Base-by-base conservation (phyloP, 2,329 filamentous ascomycete species). In the Xylariales sp. region DNA sequence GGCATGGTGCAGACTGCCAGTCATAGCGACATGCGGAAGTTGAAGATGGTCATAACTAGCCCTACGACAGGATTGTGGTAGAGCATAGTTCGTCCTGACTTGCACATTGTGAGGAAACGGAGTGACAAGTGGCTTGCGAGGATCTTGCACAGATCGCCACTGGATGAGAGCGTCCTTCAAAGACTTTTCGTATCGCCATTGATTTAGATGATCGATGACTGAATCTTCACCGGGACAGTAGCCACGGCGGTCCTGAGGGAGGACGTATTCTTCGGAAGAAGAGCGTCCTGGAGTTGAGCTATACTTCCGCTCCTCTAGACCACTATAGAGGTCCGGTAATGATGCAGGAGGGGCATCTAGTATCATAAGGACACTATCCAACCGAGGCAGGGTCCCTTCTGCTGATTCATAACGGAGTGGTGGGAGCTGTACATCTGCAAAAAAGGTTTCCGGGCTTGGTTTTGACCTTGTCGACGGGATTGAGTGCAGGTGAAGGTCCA, bases 361-460 rank as follows among this genome's bases (percentile, higher is more conserved):
- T 12, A 28, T 28, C n/a, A n/a, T 24, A 22, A 42, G 24, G 11
- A 42, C 32, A 24, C 32, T 42, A 8, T 28, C 25, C 4, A 42
- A 16, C 5, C 39, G 16, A 11, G 39, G 39, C 12, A 42, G 39
- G 5, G 22, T 11, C 11, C 18, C 22, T 18, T 27, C 31, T 19
- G 20, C 21, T 5, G 24, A 36, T n/a, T 12, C 39, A 5, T 25
- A 31, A 6, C 32, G 31, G 12, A 25, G 11, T n/a, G 39, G 39
- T 12, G 39, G 10, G 9, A 42, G 22, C 10, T 9, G n/a, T 4
- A 9, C 16, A 8, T 31, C 37, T 28, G 10, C 9, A 22, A 27
- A 22, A 14, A 20, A 8, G 10, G 16, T 29, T 7, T 33, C 31
- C 6, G 39, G 31, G 10, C 16, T 18, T 19, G 18, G 31, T 12